Percentiles rank a stretch among this genome's conserved stretches.
Conservation (phyloP, 108 stramenopile genomes). For the Skeletonema marinoi region DNA sequence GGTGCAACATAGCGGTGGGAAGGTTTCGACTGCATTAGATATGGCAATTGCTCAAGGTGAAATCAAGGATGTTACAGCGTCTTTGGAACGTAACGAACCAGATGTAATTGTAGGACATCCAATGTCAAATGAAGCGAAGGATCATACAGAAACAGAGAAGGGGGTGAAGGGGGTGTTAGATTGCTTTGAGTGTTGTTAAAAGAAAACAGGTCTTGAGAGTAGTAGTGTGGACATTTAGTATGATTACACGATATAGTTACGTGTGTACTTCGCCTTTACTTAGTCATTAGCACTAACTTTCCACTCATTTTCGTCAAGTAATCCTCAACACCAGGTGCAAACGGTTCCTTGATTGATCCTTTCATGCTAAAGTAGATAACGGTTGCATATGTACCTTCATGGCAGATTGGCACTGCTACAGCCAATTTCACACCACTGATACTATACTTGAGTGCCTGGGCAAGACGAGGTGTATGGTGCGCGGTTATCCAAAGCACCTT, state of each 20-base stretch:
- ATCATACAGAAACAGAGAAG: not conserved
- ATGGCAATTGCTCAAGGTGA: slow-evolving; percentile 51
- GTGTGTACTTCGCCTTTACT: not conserved
- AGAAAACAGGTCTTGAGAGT: not conserved
- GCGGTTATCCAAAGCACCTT: not conserved
- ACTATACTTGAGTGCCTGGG: not conserved
- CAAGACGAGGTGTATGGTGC: not conserved
- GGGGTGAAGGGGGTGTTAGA: slow-evolving; percentile 11
- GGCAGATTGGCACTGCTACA: not conserved
- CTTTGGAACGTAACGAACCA: not conserved
- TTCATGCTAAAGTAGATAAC: not conserved
- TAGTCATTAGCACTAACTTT: not conserved
- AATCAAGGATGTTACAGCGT: slow-evolving; percentile 3
- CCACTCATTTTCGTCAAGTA: not conserved
- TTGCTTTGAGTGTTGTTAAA: slow-evolving; percentile 17
- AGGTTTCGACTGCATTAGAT: slow-evolving; percentile 58
- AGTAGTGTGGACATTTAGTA: not conserved
- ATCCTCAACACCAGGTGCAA: not conserved
- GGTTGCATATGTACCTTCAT: not conserved
- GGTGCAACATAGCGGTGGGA: slow-evolving; percentile 70
- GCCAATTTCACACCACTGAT: not conserved
- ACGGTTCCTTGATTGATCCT: not conserved
- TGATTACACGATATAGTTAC: no score
- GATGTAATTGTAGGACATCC: not conserved
- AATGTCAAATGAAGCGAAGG: not conserved